These are phyloP conservation scores for Hymenoscyphus scutula DNA, from an alignment of 2,329 filamentous ascomycete genomes.

Conservation along the genomic window DNA sequence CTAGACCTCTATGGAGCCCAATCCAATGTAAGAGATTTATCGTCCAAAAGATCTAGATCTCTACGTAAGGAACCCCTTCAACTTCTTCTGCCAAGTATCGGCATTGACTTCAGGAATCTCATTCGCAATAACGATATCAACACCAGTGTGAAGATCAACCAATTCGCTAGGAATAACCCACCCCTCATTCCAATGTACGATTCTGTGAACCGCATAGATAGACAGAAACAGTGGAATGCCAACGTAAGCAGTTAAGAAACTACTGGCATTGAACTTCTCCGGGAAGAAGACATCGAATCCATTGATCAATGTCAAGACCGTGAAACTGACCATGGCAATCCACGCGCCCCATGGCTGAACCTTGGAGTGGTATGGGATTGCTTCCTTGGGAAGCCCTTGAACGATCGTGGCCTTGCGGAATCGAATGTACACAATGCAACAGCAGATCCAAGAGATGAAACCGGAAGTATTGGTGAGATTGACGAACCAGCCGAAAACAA, in stretches of 20 bases:
- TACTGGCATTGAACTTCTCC: constrained; percentile 51
- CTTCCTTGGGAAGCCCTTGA: constrained; percentile 42
- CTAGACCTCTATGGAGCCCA: background rate
- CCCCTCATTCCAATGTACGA: constrained; percentile 44
- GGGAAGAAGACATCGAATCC: constrained; percentile 65
- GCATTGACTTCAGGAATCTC: constrained; percentile 21
- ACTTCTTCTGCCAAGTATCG: constrained; percentile 21
- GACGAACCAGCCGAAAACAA: constrained; percentile 56
- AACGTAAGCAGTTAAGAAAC: constrained; percentile 64
- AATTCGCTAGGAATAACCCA: constrained; percentile 50
- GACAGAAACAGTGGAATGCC: constrained; percentile 60
- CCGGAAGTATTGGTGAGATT: constrained; percentile 52
- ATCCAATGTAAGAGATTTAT: background rate
- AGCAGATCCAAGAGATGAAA: constrained; percentile 51
- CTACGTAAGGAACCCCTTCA: constrained; percentile 25
- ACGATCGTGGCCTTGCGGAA: constrained; percentile 51
- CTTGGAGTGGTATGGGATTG: constrained; percentile 51
- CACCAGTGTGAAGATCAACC: constrained; percentile 52
- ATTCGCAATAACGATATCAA: constrained; percentile 40
- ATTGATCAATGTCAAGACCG: constrained; percentile 56
- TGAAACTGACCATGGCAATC: constrained; percentile 50
- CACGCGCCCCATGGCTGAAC: constrained; percentile 59
- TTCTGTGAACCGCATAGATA: constrained; percentile 54
- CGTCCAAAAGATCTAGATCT: background rate
- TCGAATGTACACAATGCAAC: constrained; percentile 55